Percentiles rank a stretch among this genome's conserved stretches.
phyloP scores from a whole-genome alignment of 495 filamentous ascomycete genomes.

The Trypethelium eluteriae region DNA sequence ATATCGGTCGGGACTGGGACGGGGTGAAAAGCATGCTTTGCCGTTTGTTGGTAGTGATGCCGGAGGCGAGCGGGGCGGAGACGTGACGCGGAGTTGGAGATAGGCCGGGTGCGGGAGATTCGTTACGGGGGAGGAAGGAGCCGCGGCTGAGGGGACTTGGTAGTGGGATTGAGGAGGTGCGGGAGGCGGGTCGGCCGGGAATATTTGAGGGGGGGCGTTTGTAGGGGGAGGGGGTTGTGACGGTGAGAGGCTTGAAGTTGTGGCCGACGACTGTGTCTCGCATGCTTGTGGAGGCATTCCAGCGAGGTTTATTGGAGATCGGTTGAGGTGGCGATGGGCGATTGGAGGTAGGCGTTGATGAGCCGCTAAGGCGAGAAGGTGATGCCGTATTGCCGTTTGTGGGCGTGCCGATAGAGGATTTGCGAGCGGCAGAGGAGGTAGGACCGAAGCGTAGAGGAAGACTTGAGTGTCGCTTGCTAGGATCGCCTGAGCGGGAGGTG shows the following conservation, averaged over 20 bases:
- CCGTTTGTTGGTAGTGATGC: not conserved
- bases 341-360: conserved; percentile 41
- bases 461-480: conserved; percentile 28
- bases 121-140: conserved; percentile 10
- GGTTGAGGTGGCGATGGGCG: conserved; percentile 25
- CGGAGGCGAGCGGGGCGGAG: not conserved
- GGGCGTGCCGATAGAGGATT: not conserved
- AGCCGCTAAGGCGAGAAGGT: conserved; percentile 50
- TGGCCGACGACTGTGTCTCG: conserved; percentile 54
- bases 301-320: conserved; percentile 60
- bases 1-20: conserved; percentile 27
- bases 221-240: conserved; percentile 57
- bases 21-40: conserved; percentile 2
- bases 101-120: conserved; percentile 21
- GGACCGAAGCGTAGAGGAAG: conserved; percentile 23
- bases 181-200: conserved; percentile 19
- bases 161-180: conserved; percentile 10
- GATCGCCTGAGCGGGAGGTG: conserved; percentile 16
- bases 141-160: conserved; percentile 12
- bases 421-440: not conserved
- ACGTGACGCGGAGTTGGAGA: conserved; percentile 20
- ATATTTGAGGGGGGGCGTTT: conserved; percentile 39
- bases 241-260: conserved; percentile 57
- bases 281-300: conserved; percentile 70
- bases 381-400: conserved; percentile 12